Evolutionary conservation across 2,329 filamentous ascomycete species (phyloP), one percentile per base, ranked within the genome.

Genomic region (Bertia moriformis): DNA sequence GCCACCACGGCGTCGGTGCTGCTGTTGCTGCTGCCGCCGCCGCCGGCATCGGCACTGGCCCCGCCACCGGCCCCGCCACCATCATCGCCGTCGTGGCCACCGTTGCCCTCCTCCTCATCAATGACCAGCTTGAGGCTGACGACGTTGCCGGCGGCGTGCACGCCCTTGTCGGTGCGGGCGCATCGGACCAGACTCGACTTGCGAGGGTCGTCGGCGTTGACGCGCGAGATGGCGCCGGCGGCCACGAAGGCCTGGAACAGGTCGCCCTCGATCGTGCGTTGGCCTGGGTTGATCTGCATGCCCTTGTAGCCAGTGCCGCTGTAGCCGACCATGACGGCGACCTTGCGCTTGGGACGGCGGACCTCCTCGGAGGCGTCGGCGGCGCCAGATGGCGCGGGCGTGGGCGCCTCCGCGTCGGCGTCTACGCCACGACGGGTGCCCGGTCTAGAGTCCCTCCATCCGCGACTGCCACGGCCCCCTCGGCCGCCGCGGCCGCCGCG

Each of bases 231-330:
- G 29, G 91, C 88, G 14, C 88, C 84, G 3, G 91, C 88, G 3
- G 78, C 76, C 44, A 98, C 82, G 49, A 98, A 89, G 3, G 91
- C 91, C 20, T 77, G 74, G 62, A 98, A 98, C 3, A 98, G 66
- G 50, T 98, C 91, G 33, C 89, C 84, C 63, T 98, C 91, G 46
- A 98, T 96, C 0, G 89, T 98, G 63, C 87, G 87, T 54, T 94
- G 78, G 46, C 77, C 63, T 49, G 69, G 68, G 56, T 80, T 78
- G 54, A 98, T 83, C 62, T 98, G 91, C 79, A 98, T 93, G 51
- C 91, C 91, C 62, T 86, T 88, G 67, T 98, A 98, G 14, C 91
- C 91, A 7, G 86, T 94, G 38, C 91, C 91, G 4, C 88, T 87
- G 59, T 98, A 98, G 14, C 91, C 91, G 49, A 98, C 79, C 66